A percentile compares a stretch with the other conserved stretches of the same genome.
Evolutionary conservation across 1,284 basidiomycete species (phyloP).

Genomic region (Pisolithus thermaeus): DNA sequence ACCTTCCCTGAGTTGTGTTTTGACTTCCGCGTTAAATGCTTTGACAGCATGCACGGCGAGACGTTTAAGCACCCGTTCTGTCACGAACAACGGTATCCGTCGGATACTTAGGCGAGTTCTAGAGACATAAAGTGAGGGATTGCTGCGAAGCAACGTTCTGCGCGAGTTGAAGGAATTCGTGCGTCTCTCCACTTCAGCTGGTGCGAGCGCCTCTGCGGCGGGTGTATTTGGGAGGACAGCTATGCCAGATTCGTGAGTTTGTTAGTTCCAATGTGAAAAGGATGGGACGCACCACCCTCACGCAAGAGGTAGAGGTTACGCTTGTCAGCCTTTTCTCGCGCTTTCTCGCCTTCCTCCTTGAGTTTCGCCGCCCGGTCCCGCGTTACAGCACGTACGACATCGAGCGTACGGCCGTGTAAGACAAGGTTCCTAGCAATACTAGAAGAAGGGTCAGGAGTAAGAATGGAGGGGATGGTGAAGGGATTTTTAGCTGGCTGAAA

Average conservation of each 20-base stretch:
- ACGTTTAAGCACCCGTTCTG: slow-evolving; percentile 85
- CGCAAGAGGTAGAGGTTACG: slow-evolving; percentile 93
- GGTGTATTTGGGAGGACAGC: slow-evolving; percentile 86
- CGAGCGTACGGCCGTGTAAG: slow-evolving; percentile 89
- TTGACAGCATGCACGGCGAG: slow-evolving; percentile 80
- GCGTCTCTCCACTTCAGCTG: slow-evolving; percentile 79
- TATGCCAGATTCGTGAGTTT: slow-evolving; percentile 24
- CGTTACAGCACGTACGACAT: slow-evolving; percentile 88
- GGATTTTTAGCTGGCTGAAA: slow-evolving; percentile 68
- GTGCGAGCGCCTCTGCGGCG: slow-evolving; percentile 62
- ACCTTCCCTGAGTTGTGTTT: slow-evolving; percentile 51
- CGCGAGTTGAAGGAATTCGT: slow-evolving; percentile 81
- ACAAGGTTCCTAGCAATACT: slow-evolving; percentile 80
- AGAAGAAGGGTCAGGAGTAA: slow-evolving; percentile 94
- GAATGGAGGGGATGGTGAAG: slow-evolving; percentile 79
- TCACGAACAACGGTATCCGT: slow-evolving; percentile 86
- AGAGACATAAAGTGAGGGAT: slow-evolving; percentile 92
- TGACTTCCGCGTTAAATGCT: slow-evolving; percentile 79
- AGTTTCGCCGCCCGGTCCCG: slow-evolving; percentile 82
- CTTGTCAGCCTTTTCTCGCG: slow-evolving; percentile 89
- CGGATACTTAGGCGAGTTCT: slow-evolving; percentile 91
- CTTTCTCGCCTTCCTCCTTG: slow-evolving; percentile 80
- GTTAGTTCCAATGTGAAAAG: neutral
- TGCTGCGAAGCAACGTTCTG: slow-evolving; percentile 74
- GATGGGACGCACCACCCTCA: slow-evolving; percentile 73